These are phyloP conservation scores for Populus tremula DNA, from an alignment of 345 rosid genomes.

Conservation along the genomic window DNA sequence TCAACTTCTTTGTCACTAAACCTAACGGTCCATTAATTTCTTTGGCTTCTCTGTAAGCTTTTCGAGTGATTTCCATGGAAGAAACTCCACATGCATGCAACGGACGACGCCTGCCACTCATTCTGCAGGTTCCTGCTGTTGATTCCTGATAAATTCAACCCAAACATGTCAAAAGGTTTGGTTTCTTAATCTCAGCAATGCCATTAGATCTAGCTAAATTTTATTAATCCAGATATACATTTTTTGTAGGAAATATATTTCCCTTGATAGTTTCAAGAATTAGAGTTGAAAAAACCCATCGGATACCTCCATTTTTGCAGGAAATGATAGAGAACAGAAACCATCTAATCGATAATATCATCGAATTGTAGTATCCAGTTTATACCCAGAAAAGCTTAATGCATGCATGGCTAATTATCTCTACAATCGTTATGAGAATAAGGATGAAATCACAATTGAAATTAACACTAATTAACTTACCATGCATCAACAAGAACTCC, in stretches of 20 bases:
- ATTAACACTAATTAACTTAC: not conserved
- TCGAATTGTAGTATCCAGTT: not conserved
- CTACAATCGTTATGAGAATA: not conserved
- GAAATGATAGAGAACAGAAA: not conserved
- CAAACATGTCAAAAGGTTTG: not conserved
- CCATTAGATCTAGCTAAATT: not conserved
- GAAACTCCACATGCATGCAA: conserved; percentile 53
- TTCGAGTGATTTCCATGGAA: conserved; percentile 30
- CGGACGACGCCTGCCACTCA: conserved; percentile 46
- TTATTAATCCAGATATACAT: no score
- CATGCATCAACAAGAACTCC: not conserved
- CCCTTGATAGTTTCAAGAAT: no score
- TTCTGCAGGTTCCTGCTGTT: conserved; percentile 2
- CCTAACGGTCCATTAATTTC: conserved; percentile 37
- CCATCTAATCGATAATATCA: not conserved
- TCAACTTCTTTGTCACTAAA: conserved; percentile 21
- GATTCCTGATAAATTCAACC: conserved; percentile 19
- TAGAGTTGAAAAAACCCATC: not conserved
- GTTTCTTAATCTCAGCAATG: not conserved
- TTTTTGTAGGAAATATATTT: no score
- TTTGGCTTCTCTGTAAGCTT: conserved; percentile 35
- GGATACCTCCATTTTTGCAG: not conserved
- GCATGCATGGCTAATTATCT: not conserved
- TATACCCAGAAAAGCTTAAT: no score
- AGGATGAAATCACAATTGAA: not conserved